Conservation (phyloP, 2,329 filamentous ascomycete genomes). For the Aspergillus eucalypticola region DNA sequence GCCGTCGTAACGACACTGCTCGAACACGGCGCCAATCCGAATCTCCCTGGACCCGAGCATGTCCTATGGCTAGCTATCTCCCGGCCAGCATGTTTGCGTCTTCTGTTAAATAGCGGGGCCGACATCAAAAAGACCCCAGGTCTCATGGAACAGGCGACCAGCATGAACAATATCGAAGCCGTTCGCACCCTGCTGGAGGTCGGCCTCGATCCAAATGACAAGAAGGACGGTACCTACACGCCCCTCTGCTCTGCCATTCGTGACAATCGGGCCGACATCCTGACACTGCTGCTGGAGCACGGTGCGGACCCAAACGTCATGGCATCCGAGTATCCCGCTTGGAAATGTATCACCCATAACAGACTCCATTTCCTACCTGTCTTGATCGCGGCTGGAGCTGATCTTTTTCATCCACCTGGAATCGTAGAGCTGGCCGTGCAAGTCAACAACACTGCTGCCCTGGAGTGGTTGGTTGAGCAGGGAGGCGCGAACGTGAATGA, state of each 20-base stretch:
- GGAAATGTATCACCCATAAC: slow-evolving; percentile 69
- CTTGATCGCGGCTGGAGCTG: slow-evolving; percentile 61
- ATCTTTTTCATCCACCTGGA: slow-evolving; percentile 61
- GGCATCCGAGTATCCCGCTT: slow-evolving; percentile 65
- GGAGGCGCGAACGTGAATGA: slow-evolving; percentile 61
- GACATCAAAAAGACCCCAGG: slow-evolving; percentile 62
- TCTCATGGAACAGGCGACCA: slow-evolving; percentile 64
- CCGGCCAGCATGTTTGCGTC: slow-evolving; percentile 58
- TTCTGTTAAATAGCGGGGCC: slow-evolving; percentile 61
- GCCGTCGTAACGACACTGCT: slow-evolving; percentile 58
- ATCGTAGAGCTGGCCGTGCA: slow-evolving; percentile 66
- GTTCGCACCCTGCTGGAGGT: slow-evolving; percentile 59
- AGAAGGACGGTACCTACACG: slow-evolving; percentile 68
- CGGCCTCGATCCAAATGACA: slow-evolving; percentile 61
- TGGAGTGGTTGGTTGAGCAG: slow-evolving; percentile 62
- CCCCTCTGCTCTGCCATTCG: slow-evolving; percentile 68
- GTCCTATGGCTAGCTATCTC: slow-evolving; percentile 67
- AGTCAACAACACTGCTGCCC: slow-evolving; percentile 61
- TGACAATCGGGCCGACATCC: slow-evolving; percentile 63
- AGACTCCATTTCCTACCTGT: slow-evolving; percentile 61
- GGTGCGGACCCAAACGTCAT: slow-evolving; percentile 56
- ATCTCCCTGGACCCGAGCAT: slow-evolving; percentile 69
- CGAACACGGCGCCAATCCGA: slow-evolving; percentile 65
- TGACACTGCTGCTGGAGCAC: slow-evolving; percentile 58
- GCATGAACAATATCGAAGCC: slow-evolving; percentile 64